Percentiles rank a stretch among this genome's conserved stretches.
Conservation (phyloP, 306 rosid genomes). For the Pterocarpus santalinus region DNA sequence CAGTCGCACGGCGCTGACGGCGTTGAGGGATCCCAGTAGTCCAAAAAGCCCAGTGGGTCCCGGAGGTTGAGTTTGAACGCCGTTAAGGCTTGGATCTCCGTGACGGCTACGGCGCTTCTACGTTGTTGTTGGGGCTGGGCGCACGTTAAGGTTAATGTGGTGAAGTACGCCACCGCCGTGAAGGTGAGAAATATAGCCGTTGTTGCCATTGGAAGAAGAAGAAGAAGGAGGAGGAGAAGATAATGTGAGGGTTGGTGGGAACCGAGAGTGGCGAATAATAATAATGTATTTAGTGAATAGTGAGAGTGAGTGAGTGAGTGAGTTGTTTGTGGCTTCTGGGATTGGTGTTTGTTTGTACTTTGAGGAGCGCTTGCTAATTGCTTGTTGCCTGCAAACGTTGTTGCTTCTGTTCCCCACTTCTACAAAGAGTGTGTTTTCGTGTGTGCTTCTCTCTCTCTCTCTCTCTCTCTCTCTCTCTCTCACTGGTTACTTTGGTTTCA, state of each 20-base stretch:
- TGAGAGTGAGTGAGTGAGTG: not conserved
- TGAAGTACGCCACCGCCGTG: conserved; percentile 26
- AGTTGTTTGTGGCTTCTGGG: not conserved
- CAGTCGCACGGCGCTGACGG: conserved; percentile 84
- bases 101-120: not conserved
- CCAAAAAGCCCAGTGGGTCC: conserved; percentile 72
- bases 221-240: not conserved
- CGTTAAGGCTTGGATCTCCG: conserved; percentile 66
- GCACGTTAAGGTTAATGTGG: conserved; percentile 28
- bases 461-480: not conserved
- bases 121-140: conserved; percentile 29
- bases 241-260: not conserved
- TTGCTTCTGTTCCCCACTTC: conserved; percentile 21
- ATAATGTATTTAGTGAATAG: not conserved
- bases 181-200: conserved; percentile 60
- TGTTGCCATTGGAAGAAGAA: conserved; percentile 52
- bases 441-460: conserved; percentile 8
- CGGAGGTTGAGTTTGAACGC: conserved; percentile 61
- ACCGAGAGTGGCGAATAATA: not conserved
- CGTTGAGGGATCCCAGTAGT: conserved; percentile 70
- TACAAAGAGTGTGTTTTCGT: not conserved
- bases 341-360: conserved; percentile 41
- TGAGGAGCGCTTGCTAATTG: conserved; percentile 59
- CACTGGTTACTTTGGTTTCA: not conserved
- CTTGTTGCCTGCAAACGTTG: conserved; percentile 22